A percentile compares a stretch with the other conserved stretches of the same genome.
These are phyloP conservation scores for Globisporangium irregulare DNA, from an alignment of 352 stramenopile genomes.

Conservation along the genomic window DNA sequence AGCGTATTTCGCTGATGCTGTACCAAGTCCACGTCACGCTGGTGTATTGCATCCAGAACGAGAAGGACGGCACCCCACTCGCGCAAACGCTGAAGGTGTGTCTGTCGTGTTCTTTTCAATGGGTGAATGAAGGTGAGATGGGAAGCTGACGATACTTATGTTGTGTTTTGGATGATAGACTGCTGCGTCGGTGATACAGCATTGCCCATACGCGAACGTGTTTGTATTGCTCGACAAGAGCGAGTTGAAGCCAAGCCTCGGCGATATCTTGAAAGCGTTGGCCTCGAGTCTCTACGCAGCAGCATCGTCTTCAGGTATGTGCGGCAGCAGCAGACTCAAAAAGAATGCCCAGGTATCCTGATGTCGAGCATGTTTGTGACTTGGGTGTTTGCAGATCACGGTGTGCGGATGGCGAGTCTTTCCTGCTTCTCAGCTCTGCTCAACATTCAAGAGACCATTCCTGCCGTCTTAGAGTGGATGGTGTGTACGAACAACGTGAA, in stretches of 20 bases:
- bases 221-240: constrained; percentile 42
- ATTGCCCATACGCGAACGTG: constrained; percentile 76
- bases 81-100: constrained; percentile 72
- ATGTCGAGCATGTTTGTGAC: not conserved
- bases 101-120: not conserved
- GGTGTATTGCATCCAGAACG: constrained; percentile 80
- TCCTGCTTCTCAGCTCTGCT: constrained; percentile 76
- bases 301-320: constrained; percentile 52
- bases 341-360: not conserved
- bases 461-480: constrained; percentile 74
- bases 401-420: constrained; percentile 73
- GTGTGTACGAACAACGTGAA: constrained; percentile 42
- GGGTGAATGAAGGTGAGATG: not conserved
- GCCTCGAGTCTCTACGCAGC: constrained; percentile 67
- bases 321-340: not conserved
- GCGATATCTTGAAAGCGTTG: constrained; percentile 61
- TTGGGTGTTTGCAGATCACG: constrained; percentile 47
- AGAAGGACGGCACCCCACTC: constrained; percentile 56
- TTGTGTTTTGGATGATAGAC: constrained; percentile 26
- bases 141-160: not conserved
- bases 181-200: constrained; percentile 64
- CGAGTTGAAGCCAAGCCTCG: constrained; percentile 50
- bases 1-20: constrained; percentile 79
- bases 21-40: constrained; percentile 82
- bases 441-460: constrained; percentile 65